Percentiles rank a stretch among this genome's conserved stretches.
Evolutionary conservation across 1,139 yeast genomes (phyloP).

Genomic region (Lodderomyces elongisporus): DNA sequence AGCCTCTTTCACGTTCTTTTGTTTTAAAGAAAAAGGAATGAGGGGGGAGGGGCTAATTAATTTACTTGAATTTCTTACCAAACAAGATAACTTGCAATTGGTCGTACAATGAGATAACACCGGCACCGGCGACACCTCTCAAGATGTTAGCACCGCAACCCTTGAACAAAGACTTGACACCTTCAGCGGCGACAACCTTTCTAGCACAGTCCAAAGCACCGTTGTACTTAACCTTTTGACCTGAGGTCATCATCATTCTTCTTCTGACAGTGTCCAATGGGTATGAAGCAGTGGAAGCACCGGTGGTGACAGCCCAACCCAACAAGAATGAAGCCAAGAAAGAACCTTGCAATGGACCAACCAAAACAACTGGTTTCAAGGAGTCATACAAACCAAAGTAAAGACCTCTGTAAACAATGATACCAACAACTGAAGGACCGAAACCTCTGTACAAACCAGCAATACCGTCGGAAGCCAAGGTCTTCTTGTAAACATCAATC

Average conservation of each 20-base stretch:
- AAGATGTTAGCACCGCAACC: slow-evolving; percentile 56
- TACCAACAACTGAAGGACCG: slow-evolving; percentile 53
- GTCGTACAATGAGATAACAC: slow-evolving; percentile 51
- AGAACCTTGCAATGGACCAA: slow-evolving; percentile 53
- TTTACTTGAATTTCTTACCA: slow-evolving; percentile 44
- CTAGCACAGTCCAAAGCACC: slow-evolving; percentile 49
- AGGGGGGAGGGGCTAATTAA: too few relatives aligned
- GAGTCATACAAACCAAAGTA: slow-evolving; percentile 54
- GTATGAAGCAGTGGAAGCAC: slow-evolving; percentile 53
- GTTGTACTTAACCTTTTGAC: slow-evolving; percentile 50
- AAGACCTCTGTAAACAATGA: slow-evolving; percentile 53
- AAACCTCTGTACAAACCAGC: slow-evolving; percentile 57
- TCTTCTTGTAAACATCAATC: slow-evolving; percentile 50
- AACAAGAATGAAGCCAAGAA: slow-evolving; percentile 52
- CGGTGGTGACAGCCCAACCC: slow-evolving; percentile 54
- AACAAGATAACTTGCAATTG: slow-evolving; percentile 47
- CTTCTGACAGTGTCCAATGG: slow-evolving; percentile 53
- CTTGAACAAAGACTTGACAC: slow-evolving; percentile 47
- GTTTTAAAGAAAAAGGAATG: too few relatives aligned
- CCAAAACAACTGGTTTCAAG: slow-evolving; percentile 49
- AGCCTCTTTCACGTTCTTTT: too few relatives aligned
- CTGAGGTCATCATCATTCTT: slow-evolving; percentile 57
- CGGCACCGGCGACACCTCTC: slow-evolving; percentile 57
- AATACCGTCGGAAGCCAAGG: slow-evolving; percentile 51
- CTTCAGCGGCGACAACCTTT: slow-evolving; percentile 50